Percentiles rank a stretch among this genome's conserved stretches.
phyloP scores from a whole-genome alignment of 345 rosid genomes.

The Camelina hispida region DNA sequence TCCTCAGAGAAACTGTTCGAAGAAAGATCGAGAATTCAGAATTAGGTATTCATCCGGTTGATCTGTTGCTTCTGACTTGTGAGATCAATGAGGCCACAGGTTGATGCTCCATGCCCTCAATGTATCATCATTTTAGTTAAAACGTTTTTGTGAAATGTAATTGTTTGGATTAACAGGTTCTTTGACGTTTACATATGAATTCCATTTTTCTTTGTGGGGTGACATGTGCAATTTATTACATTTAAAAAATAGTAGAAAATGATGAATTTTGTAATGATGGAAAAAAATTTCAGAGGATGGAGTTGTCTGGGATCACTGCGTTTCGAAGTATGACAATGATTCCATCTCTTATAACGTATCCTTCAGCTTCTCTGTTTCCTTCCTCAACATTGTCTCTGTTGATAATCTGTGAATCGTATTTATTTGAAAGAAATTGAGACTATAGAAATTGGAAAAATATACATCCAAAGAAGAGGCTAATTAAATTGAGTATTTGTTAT shows the following conservation, averaged over 20 bases:
- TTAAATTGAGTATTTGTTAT: not conserved
- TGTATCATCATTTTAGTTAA: not conserved
- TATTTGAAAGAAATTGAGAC: not conserved
- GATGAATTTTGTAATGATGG: conserved; percentile 32
- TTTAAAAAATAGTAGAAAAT: conserved; percentile 14
- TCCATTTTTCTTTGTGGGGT: too few species aligned
- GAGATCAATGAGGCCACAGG: not conserved
- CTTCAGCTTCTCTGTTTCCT: conserved; percentile 61
- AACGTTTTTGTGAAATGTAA: not conserved
- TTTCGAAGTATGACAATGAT: conserved; percentile 64
- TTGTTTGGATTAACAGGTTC: not conserved
- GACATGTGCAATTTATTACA: not conserved
- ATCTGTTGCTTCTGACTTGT: not conserved
- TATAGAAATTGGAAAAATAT: too few species aligned
- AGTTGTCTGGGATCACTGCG: conserved; percentile 61
- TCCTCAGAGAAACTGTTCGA: not conserved
- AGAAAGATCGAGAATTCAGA: not conserved
- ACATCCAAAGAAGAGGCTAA: too few species aligned
- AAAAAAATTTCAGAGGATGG: conserved; percentile 46
- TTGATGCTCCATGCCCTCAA: not conserved
- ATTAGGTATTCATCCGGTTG: too few species aligned
- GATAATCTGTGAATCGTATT: conserved; percentile 55
- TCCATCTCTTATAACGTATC: conserved; percentile 73
- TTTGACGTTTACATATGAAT: conserved; percentile 8
- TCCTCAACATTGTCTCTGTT: conserved; percentile 73